These are phyloP conservation scores for Penicillium polonicum DNA, from an alignment of 2,329 filamentous ascomycete species.

Conservation along the genomic window DNA sequence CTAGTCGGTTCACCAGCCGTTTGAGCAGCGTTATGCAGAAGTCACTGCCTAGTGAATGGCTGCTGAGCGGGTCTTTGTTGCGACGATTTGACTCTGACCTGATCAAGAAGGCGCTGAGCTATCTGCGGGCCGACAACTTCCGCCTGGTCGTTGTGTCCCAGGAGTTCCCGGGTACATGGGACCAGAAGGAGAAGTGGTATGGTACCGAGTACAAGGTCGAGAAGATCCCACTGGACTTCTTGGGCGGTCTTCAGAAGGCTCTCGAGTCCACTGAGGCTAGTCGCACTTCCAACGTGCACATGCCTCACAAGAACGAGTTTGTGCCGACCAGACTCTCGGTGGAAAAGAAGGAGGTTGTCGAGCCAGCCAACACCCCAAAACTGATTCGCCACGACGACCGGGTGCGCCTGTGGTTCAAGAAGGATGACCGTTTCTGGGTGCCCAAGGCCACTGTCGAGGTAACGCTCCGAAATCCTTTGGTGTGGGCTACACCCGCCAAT, in stretches of 20 bases:
- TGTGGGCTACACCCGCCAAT: conserved; percentile 75
- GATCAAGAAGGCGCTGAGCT: conserved; percentile 71
- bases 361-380: conserved; percentile 70
- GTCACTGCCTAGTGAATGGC: conserved; percentile 78
- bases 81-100: conserved; percentile 75
- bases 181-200: conserved; percentile 94
- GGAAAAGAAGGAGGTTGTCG: conserved; percentile 84
- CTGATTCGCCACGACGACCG: conserved; percentile 80
- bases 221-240: conserved; percentile 72
- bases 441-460: conserved; percentile 87
- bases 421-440: conserved; percentile 98
- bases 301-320: conserved; percentile 93
- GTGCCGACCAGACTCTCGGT: conserved; percentile 91
- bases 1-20: conserved; percentile 83
- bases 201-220: conserved; percentile 89
- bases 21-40: conserved; percentile 89
- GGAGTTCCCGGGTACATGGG: conserved; percentile 78
- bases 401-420: conserved; percentile 92
- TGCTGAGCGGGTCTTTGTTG: conserved; percentile 78
- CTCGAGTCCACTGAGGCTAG: conserved; percentile 56
- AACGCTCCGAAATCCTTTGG: conserved; percentile 73
- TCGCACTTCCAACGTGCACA: conserved; percentile 69
- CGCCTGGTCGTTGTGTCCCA: conserved; percentile 79
- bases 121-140: conserved; percentile 84
- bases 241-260: conserved; percentile 68